A percentile compares a stretch with the other conserved stretches of the same genome.
phyloP scores from a whole-genome alignment of 2,329 filamentous ascomycete genomes.

The Cladosporium sp. region DNA sequence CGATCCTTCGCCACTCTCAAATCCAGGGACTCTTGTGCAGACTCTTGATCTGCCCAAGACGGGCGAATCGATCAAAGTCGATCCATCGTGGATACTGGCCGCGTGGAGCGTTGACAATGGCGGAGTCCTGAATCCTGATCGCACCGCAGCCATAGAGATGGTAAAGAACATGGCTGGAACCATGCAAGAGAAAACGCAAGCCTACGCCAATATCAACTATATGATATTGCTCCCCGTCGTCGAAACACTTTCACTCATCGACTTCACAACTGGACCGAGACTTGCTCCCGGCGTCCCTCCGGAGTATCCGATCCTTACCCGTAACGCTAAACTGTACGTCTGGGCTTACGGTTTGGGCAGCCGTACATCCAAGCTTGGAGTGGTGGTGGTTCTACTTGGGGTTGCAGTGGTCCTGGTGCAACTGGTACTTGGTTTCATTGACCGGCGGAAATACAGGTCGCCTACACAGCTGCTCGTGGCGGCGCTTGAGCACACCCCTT shows the following conservation, averaged over 20 bases:
- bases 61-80: slow-evolving; percentile 21
- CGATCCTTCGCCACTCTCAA: slow-evolving; percentile 28
- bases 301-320: slow-evolving; percentile 17
- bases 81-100: slow-evolving; percentile 34
- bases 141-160: slow-evolving; percentile 9
- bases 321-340: slow-evolving; percentile 28
- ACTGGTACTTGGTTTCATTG: slow-evolving; percentile 26
- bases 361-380: slow-evolving; percentile 29
- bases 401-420: slow-evolving; percentile 27
- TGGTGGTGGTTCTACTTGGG: slow-evolving; percentile 26
- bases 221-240: slow-evolving; percentile 18
- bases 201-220: neutral
- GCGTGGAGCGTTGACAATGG: slow-evolving; percentile 31
- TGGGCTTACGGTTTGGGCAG: slow-evolving; percentile 31
- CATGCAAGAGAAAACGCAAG: no score
- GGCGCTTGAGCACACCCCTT: slow-evolving; percentile 30
- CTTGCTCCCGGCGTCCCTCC: no score
- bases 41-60: slow-evolving; percentile 20
- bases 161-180: neutral
- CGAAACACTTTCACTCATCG: no score
- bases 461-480: slow-evolving; percentile 30
- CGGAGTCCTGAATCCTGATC: slow-evolving; percentile 12
- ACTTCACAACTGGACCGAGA: no score
- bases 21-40: slow-evolving; percentile 27
- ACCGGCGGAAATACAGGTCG: slow-evolving; percentile 24